Percentiles rank a stretch among this genome's conserved stretches.
Conservation (phyloP, 108 stramenopile species). For the Pseudonitzschia multistriata region DNA sequence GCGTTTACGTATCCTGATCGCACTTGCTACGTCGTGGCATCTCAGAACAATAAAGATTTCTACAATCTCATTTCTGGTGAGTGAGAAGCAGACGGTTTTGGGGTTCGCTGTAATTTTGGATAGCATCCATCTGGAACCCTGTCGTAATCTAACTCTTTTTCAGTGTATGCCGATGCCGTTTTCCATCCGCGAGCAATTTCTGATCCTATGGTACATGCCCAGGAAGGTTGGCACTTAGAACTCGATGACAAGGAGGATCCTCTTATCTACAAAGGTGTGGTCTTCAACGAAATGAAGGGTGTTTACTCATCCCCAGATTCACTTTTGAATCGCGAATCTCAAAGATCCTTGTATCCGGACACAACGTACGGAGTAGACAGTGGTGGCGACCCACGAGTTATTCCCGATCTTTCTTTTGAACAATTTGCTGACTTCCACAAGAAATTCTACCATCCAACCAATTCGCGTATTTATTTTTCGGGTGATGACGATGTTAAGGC, state of each 20-base stretch:
- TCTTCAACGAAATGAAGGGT: slow-evolving; percentile 99
- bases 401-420: slow-evolving; percentile 93
- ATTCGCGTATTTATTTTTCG: slow-evolving; percentile 91
- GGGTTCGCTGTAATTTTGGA: too few relatives aligned
- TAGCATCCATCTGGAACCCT: neutral
- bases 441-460: slow-evolving; percentile 94
- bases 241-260: slow-evolving; percentile 84
- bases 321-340: slow-evolving; percentile 81
- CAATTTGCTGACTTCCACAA: slow-evolving; percentile 92
- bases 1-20: slow-evolving; percentile 99
- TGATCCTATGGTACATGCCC: slow-evolving; percentile 92
- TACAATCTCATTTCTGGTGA: slow-evolving; percentile 92
- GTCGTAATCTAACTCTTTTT: neutral
- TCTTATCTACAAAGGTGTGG: slow-evolving; percentile 96
- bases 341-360: slow-evolving; percentile 92
- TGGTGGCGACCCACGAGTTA: slow-evolving; percentile 95
- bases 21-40: slow-evolving; percentile 98
- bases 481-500: slow-evolving; percentile 93
- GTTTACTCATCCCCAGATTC: slow-evolving; percentile 95
- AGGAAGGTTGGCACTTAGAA: slow-evolving; percentile 99
- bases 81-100: neutral
- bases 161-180: slow-evolving; percentile 96
- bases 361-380: slow-evolving; percentile 94
- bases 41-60: slow-evolving; percentile 97
- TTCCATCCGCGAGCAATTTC: slow-evolving; percentile 88